A percentile compares a stretch with the other conserved stretches of the same genome.
phyloP scores from a whole-genome alignment of 805 yeast genomes.

The Wickerhamiella kurtzmanii region DNA sequence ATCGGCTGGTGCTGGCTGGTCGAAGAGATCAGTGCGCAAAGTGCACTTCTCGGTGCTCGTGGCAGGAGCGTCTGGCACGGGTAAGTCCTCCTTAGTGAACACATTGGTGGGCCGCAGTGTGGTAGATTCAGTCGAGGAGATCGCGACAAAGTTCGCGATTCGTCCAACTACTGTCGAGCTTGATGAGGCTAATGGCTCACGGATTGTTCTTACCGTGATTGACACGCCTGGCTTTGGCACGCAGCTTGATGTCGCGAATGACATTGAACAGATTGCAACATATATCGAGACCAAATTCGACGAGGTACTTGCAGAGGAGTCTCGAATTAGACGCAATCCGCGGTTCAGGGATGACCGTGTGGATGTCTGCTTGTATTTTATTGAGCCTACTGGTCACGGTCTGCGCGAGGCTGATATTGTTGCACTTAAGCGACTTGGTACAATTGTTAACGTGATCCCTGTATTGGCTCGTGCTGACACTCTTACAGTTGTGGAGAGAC shows the following conservation, averaged over 20 bases:
- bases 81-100: slow-evolving; percentile 61
- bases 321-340: slow-evolving; percentile 59
- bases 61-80: slow-evolving; percentile 61
- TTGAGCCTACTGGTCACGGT: slow-evolving; percentile 43
- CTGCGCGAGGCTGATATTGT: slow-evolving; percentile 61
- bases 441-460: slow-evolving; percentile 70
- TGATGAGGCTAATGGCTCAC: slow-evolving; percentile 33
- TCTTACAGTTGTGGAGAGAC: slow-evolving; percentile 52
- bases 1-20: not conserved
- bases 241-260: slow-evolving; percentile 44
- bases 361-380: slow-evolving; percentile 66
- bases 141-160: slow-evolving; percentile 3
- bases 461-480: slow-evolving; percentile 72
- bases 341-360: slow-evolving; percentile 58
- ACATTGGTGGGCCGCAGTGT: slow-evolving; percentile 29
- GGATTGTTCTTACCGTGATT: slow-evolving; percentile 38
- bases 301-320: slow-evolving; percentile 57
- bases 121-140: slow-evolving; percentile 3
- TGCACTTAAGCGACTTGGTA: slow-evolving; percentile 54
- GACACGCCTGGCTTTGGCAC: slow-evolving; percentile 72
- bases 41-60: slow-evolving; percentile 53
- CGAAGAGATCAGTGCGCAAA: slow-evolving; percentile 13
- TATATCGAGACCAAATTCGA: slow-evolving; percentile 61
- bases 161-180: slow-evolving; percentile 30
- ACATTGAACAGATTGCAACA: slow-evolving; percentile 37